Conservation (phyloP, 2,329 filamentous ascomycete genomes). For the Colletotrichum paranaense region DNA sequence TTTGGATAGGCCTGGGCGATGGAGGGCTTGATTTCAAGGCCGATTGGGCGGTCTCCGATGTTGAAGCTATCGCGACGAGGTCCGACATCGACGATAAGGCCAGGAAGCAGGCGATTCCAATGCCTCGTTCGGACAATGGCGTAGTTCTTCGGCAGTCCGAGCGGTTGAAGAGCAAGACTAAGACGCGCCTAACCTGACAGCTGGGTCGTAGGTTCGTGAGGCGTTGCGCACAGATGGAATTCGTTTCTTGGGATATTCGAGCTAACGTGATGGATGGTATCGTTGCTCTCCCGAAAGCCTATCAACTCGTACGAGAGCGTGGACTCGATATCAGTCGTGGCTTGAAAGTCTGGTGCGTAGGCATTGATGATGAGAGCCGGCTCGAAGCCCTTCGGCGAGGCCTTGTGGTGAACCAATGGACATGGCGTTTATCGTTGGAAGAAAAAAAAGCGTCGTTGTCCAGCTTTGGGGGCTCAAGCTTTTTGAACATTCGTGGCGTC, state of each 20-base stretch:
- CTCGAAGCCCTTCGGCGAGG: neutral
- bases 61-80: neutral
- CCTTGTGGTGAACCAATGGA: neutral
- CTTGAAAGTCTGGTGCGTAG: neutral
- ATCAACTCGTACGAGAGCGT: conserved; percentile 20
- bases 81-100: neutral
- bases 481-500: conserved; percentile 5
- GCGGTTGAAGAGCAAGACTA: neutral
- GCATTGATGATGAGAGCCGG: neutral
- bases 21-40: neutral
- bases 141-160: conserved; percentile 1
- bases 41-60: neutral
- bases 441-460: neutral
- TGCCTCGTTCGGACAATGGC: conserved; percentile 4
- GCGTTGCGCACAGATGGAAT: conserved; percentile 32
- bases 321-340: neutral
- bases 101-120: neutral
- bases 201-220: conserved; percentile 8
- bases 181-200: conserved; percentile 2
- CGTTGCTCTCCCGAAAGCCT: neutral
- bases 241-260: neutral
- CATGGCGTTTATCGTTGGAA: neutral
- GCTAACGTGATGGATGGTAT: neutral
- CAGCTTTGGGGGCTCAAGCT: neutral
- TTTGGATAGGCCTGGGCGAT: neutral